Base-by-base conservation (phyloP, 306 rosid species). In the Parietaria judaica region DNA sequence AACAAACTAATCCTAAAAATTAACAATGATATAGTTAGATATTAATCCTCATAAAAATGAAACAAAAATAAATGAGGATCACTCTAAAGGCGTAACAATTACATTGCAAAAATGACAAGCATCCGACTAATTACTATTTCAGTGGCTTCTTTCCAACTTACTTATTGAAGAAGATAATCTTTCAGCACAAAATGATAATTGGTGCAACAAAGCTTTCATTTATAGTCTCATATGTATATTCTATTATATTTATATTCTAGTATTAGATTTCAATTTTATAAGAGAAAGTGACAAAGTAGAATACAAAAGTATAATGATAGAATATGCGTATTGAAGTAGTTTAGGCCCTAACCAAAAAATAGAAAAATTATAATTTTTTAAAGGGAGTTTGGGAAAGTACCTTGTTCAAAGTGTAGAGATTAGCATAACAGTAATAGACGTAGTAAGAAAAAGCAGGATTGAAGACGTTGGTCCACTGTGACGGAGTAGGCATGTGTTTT, bases 401-500 rank as follows among this genome's bases (percentile, higher is more conserved):
- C 98, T 92, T 92, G 84, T 92, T 92, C 66, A 92, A 77, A 35
- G 88, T 77, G 74, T 86, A 84, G 69, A 92, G 98, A 74, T 92
- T 92, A 65, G 98, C 98, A 64, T 92, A 92, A 70, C 98, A 92
- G 79, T 92, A 92, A 74, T 92, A 92, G 65, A 79, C 88, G 59
- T 92, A 92, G 71, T 92, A 92, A 17, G 98, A 92, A 82, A 53
- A 92, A 73, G 98, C 98, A 0, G 98, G 98, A 80, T 92, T 92
- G 77, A 88, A 92, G 31, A 84, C 90, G 54, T 92, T 92, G 38
- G 90, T 92, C 98, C 98, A 92, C 53, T 92, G 95, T 58, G 86
- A 84, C 66, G 98, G 98, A 4, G 96, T 92, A 10, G 90, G 98
- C 98, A 92, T 92, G 85, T 92, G 98, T 72, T 87, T 90, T 65